Base-by-base conservation (phyloP, 176 grass and related monocot species). In the Hordeum marinum region DNA sequence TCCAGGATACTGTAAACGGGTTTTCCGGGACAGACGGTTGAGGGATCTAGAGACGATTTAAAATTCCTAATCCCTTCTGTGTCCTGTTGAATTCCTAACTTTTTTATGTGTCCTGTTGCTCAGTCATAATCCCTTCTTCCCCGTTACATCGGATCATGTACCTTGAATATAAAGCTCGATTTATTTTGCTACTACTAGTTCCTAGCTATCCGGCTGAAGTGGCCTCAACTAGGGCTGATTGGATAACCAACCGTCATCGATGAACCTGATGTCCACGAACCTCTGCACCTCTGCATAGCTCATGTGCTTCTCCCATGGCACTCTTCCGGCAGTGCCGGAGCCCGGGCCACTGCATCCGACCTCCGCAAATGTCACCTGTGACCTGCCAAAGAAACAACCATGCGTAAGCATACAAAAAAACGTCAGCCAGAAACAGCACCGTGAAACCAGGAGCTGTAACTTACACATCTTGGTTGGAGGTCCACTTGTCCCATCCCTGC, bases 401-500 rank as follows among this genome's bases (percentile, higher is more conserved):
- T 27, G 69, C 69, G 40, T 48, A 46, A 72, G 69, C 70, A 18
- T 1, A 9, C 7, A 41, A 4, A 48, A 41, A 4, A 48, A 50
- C 41, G 41, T 48, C 70, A 48, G 24, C 71, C 71, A 48, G 48
- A 43, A 14, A 46, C 23, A 15, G 24, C 71, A 29, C 68, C 50
- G 50, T 54, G 50, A 54, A 54, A 54, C 50, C 50, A 54, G 46
- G 46, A 17, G 50, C 23, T 5, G 25, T n/a, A 2, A 7, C 40
- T 73, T 54, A 90, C 83, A 68, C 43, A 78, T 88, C 68, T 31
- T 6, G 9, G n/a, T 17, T 9, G 25, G 77, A 25, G 4, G 63
- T 1, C 92, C 92, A 94, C 11, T 82, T 35, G 0, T 94, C 77
- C 94, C 90, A 97, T 1, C 94, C 92, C 18, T 63, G 32, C 1